Evolutionary conservation across 2,329 filamentous ascomycete species (phyloP).

Genomic region (Ascochyta clinopodiicola): DNA sequence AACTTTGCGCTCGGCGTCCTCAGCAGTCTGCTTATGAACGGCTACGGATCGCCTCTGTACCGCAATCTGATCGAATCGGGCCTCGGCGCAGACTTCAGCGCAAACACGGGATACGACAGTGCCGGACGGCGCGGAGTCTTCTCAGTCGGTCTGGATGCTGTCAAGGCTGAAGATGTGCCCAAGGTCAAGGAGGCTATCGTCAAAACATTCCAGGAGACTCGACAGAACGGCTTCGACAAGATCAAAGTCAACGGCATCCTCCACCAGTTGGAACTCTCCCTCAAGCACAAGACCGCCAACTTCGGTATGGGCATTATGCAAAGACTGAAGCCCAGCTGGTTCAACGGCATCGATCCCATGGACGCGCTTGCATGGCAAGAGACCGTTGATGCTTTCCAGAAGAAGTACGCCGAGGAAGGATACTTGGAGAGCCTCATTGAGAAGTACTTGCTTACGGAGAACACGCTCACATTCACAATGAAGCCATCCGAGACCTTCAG

Average conservation of each 20-base stretch:
- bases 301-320: slow-evolving; percentile 93
- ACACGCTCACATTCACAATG: slow-evolving; percentile 93
- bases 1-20: slow-evolving; percentile 86
- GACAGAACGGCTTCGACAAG: slow-evolving; percentile 80
- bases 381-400: slow-evolving; percentile 81
- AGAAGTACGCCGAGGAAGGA: slow-evolving; percentile 72
- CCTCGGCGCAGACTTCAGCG: slow-evolving; percentile 90
- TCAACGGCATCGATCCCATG: slow-evolving; percentile 92
- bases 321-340: slow-evolving; percentile 89
- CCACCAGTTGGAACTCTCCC: slow-evolving; percentile 88
- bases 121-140: slow-evolving; percentile 81
- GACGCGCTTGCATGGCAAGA: slow-evolving; percentile 91
- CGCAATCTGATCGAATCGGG: slow-evolving; percentile 86
- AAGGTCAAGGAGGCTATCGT: slow-evolving; percentile 78
- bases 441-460: slow-evolving; percentile 88
- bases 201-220: slow-evolving; percentile 72
- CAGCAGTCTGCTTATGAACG: slow-evolving; percentile 85
- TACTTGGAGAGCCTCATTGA: slow-evolving; percentile 87
- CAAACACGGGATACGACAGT: slow-evolving; percentile 90
- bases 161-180: slow-evolving; percentile 78
- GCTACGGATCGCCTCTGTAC: slow-evolving; percentile 94
- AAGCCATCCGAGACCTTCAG: slow-evolving; percentile 78
- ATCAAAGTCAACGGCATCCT: slow-evolving; percentile 92
- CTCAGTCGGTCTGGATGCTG: slow-evolving; percentile 89
- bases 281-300: slow-evolving; percentile 96